Percentiles rank a stretch among this genome's conserved stretches.
Conservation (phyloP, 1,284 basidiomycete genomes). For the Baeospora myosura region DNA sequence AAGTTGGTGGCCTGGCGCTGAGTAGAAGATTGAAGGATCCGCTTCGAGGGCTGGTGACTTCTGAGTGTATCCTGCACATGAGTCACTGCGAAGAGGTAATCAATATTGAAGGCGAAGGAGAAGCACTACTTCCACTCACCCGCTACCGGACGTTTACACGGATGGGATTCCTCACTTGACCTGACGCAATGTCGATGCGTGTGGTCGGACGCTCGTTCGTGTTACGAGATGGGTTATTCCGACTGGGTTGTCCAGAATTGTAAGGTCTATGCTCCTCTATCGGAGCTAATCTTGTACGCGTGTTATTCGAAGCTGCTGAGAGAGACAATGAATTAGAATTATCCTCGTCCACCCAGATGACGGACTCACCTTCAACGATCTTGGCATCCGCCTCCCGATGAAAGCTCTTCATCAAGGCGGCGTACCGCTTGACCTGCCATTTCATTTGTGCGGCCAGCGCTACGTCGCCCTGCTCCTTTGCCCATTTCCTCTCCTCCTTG, state of each 20-base stretch:
- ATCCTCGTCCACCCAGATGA: no score
- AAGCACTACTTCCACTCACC: background rate
- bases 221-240: background rate
- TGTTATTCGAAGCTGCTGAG: conserved; percentile 5
- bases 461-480: conserved; percentile 63
- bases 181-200: conserved; percentile 13
- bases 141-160: conserved; percentile 15
- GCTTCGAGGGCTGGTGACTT: no score
- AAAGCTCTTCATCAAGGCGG: conserved; percentile 72
- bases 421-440: conserved; percentile 74
- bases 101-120: no score
- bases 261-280: conserved; percentile 3
- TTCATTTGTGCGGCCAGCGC: conserved; percentile 69
- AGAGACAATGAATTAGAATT: background rate
- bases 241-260: no score
- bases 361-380: conserved; percentile 57
- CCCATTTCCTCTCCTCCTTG: conserved; percentile 81
- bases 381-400: conserved; percentile 70
- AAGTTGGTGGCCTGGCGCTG: no score
- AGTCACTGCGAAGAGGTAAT: no score
- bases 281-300: conserved; percentile 6
- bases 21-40: no score
- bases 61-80: no score
- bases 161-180: conserved; percentile 14
- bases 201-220: conserved; percentile 8